A percentile compares a stretch with the other conserved stretches of the same genome.
Evolutionary conservation across 2,329 filamentous ascomycete species (phyloP).

Genomic region (Juglanconis sp.): DNA sequence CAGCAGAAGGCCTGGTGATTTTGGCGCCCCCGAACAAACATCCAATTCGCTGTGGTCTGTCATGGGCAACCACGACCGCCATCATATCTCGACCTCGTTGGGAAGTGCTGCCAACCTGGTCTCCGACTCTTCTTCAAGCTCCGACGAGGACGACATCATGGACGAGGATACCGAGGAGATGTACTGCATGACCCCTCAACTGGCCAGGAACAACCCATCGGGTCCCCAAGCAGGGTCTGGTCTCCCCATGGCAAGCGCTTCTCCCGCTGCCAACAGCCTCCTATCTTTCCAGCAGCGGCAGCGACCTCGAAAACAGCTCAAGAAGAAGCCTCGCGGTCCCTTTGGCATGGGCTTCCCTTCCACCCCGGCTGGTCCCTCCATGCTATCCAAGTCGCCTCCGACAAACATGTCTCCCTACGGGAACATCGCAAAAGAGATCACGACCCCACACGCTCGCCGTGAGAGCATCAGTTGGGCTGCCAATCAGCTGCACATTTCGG

Average conservation of each 20-base stretch:
- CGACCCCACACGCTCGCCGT: slow-evolving; percentile 56
- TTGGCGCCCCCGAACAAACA: slow-evolving; percentile 57
- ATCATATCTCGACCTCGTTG: slow-evolving; percentile 71
- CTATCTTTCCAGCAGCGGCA: slow-evolving; percentile 80
- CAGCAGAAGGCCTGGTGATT: slow-evolving; percentile 46
- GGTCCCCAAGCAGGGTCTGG: slow-evolving; percentile 8
- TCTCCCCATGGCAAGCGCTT: slow-evolving; percentile 53
- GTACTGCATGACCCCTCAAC: slow-evolving; percentile 80
- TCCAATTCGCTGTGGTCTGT: slow-evolving; percentile 71
- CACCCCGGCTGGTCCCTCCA: slow-evolving; percentile 29
- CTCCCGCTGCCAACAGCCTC: slow-evolving; percentile 71
- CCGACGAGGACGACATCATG: slow-evolving; percentile 68
- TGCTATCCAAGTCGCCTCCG: slow-evolving; percentile 72
- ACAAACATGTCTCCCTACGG: slow-evolving; percentile 26
- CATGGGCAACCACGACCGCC: slow-evolving; percentile 66
- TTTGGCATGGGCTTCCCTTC: slow-evolving; percentile 50
- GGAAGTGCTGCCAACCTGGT: slow-evolving; percentile 71
- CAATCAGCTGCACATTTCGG: slow-evolving; percentile 78
- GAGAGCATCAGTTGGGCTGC: slow-evolving; percentile 91
- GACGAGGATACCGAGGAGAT: slow-evolving; percentile 75
- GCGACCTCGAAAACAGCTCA: slow-evolving; percentile 65
- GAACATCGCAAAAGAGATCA: slow-evolving; percentile 34
- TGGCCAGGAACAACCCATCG: slow-evolving; percentile 51
- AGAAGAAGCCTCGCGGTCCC: slow-evolving; percentile 47
- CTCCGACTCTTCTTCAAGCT: slow-evolving; percentile 73